Evolutionary conservation across 164 flowering plant genomes (phyloP).

Genomic region (Euptelea pleiosperma): DNA sequence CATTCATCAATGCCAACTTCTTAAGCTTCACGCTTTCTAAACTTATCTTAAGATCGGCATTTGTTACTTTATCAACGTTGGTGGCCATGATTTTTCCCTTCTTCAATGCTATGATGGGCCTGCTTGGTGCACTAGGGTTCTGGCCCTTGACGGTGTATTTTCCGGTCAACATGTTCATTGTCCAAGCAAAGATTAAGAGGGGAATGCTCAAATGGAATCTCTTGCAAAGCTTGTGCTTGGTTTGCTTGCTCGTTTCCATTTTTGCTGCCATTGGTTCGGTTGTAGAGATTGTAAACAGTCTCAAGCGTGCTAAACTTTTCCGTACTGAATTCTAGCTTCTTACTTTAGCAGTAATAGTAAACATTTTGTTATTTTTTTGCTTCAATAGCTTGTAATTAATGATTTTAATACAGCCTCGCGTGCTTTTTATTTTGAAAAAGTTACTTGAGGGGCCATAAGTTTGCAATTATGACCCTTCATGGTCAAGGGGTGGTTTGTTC

Average conservation of each 20-base stretch:
- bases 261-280: slow-evolving; percentile 12
- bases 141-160: slow-evolving; percentile 16
- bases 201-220: slow-evolving; percentile 10
- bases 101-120: slow-evolving; percentile 13
- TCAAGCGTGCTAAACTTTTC: slow-evolving; percentile 10
- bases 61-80: slow-evolving; percentile 14
- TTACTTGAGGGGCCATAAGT: no score
- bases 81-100: slow-evolving; percentile 19
- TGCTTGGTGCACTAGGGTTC: slow-evolving; percentile 9
- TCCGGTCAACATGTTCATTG: slow-evolving; percentile 12
- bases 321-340: neutral
- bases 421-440: no score
- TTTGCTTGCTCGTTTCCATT: slow-evolving; percentile 9
- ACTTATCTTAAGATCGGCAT: slow-evolving; percentile 9
- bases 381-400: no score
- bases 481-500: no score
- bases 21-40: slow-evolving; percentile 7
- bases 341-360: no score
- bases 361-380: no score
- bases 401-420: no score
- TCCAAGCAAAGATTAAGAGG: slow-evolving; percentile 4
- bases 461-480: no score
- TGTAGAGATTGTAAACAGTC: slow-evolving; percentile 9
- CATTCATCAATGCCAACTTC: neutral
- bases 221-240: slow-evolving; percentile 7